These are phyloP conservation scores for Bruguiera hainesii DNA, from an alignment of 441 rosid species.

Conservation along the genomic window DNA sequence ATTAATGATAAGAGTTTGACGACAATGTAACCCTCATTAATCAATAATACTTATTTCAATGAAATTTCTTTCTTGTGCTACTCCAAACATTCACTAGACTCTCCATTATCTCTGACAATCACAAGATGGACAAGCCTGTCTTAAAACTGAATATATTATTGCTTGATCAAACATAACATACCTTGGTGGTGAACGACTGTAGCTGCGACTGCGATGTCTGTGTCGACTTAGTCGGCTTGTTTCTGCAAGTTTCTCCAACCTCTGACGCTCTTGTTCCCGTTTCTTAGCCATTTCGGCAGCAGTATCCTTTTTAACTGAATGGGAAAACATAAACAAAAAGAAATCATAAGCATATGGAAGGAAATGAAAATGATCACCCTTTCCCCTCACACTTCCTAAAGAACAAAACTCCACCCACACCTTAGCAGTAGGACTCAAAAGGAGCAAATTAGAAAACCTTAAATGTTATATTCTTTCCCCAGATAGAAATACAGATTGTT, in stretches of 20 bases:
- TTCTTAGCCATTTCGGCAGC: constrained; percentile 91
- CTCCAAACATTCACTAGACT: no score
- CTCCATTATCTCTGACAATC: no score
- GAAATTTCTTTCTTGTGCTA: no score
- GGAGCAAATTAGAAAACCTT: neutral
- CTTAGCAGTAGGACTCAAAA: neutral
- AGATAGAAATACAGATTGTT: no score
- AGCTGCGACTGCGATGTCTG: constrained; percentile 72
- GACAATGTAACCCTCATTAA: no score
- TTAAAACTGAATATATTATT: neutral
- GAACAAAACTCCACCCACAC: neutral
- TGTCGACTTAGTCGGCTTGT: constrained; percentile 63
- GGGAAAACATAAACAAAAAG: neutral
- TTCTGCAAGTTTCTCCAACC: constrained; percentile 87
- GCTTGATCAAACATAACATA: constrained; percentile 23
- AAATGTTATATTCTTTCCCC: neutral
- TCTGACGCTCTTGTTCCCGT: constrained; percentile 83
- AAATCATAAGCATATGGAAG: neutral
- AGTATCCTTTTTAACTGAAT: constrained; percentile 91
- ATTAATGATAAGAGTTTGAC: no score
- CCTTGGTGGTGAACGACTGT: constrained; percentile 86
- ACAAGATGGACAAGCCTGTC: no score
- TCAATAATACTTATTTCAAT: no score
- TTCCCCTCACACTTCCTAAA: neutral
- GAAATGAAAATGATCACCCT: neutral